Conservation (phyloP, 169 alveolate species). For the Cryptosporidium muris region DNA sequence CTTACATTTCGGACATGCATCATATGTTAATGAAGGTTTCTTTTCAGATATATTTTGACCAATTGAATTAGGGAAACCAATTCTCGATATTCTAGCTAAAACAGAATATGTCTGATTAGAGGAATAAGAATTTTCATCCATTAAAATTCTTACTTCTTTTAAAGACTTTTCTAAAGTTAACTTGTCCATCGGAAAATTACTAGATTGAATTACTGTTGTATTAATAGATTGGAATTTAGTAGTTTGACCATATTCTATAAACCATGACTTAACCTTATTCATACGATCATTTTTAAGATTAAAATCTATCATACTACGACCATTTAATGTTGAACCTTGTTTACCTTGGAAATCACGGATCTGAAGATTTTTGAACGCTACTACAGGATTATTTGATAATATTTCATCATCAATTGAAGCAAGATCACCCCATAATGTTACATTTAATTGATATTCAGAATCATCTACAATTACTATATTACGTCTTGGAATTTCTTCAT, state of each 20-base stretch:
- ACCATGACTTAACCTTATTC: slow-evolving; percentile 28
- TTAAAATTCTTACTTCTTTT: slow-evolving; percentile 20
- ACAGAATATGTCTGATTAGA: slow-evolving; percentile 17
- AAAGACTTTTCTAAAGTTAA: slow-evolving; percentile 4
- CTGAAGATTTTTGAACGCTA: slow-evolving; percentile 43
- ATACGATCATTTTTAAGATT: background rate
- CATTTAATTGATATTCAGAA: slow-evolving; percentile 24
- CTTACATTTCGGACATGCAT: slow-evolving; percentile 67
- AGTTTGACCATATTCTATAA: background rate
- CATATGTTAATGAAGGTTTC: slow-evolving; percentile 27
- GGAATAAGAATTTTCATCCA: slow-evolving; percentile 10
- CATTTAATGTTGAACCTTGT: slow-evolving; percentile 65
- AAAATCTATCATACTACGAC: slow-evolving; percentile 46
- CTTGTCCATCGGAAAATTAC: background rate
- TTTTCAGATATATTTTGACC: slow-evolving; percentile 23
- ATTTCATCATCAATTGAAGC: slow-evolving; percentile 40
- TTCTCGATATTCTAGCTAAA: slow-evolving; percentile 45
- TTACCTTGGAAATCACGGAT: slow-evolving; percentile 61
- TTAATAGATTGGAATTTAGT: slow-evolving; percentile 30
- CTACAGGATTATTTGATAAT: slow-evolving; percentile 57
- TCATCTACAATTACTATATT: slow-evolving; percentile 46
- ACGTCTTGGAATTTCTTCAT: slow-evolving; percentile 63
- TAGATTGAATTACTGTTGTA: slow-evolving; percentile 3
- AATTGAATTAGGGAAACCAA: slow-evolving; percentile 20
- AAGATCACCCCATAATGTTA: slow-evolving; percentile 68